A percentile compares a stretch with the other conserved stretches of the same genome.
phyloP scores from a whole-genome alignment of 2,329 filamentous ascomycete genomes.

The Torrubiellomyces zombiae region DNA sequence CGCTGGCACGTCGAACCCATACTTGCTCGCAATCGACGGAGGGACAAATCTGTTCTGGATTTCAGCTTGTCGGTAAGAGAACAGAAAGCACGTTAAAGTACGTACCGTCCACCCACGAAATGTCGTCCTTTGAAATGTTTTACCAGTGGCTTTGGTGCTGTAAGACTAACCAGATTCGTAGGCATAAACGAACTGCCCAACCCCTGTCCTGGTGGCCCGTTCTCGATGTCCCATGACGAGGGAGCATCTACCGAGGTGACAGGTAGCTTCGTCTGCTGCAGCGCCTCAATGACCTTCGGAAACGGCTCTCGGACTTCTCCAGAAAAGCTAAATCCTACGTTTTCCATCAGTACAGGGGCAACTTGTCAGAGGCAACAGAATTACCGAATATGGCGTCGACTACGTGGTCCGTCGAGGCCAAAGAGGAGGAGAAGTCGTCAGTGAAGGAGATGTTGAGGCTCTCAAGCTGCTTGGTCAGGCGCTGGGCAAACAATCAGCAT shows the following conservation, averaged over 20 bases:
- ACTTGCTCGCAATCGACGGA: slow-evolving; percentile 64
- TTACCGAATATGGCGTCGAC: slow-evolving; percentile 89
- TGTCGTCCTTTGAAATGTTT: slow-evolving; percentile 74
- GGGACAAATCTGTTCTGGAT: slow-evolving; percentile 51
- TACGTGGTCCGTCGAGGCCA: slow-evolving; percentile 59
- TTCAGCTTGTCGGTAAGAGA: slow-evolving; percentile 5
- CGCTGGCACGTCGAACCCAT: slow-evolving; percentile 63
- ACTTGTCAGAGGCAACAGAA: slow-evolving; percentile 2
- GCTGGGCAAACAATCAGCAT: slow-evolving; percentile 31
- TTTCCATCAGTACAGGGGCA: slow-evolving; percentile 1
- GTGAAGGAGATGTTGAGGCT: slow-evolving; percentile 73
- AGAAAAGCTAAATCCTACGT: slow-evolving; percentile 71
- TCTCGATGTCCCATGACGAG: slow-evolving; percentile 86
- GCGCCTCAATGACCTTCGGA: slow-evolving; percentile 57
- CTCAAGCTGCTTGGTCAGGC: slow-evolving; percentile 68
- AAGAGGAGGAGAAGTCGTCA: slow-evolving; percentile 54
- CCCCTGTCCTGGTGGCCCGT: slow-evolving; percentile 61
- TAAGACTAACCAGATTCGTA: slow-evolving; percentile 66
- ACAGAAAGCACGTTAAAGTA: slow-evolving; percentile 6
- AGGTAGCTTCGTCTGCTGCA: slow-evolving; percentile 56
- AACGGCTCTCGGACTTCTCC: slow-evolving; percentile 91
- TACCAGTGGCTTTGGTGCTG: slow-evolving; percentile 81
- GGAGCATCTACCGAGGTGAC: slow-evolving; percentile 86
- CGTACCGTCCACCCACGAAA: slow-evolving; percentile 72
- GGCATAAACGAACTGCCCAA: slow-evolving; percentile 71